Conservation (phyloP, 495 filamentous ascomycete genomes). For the Talaromyces wortmannii region DNA sequence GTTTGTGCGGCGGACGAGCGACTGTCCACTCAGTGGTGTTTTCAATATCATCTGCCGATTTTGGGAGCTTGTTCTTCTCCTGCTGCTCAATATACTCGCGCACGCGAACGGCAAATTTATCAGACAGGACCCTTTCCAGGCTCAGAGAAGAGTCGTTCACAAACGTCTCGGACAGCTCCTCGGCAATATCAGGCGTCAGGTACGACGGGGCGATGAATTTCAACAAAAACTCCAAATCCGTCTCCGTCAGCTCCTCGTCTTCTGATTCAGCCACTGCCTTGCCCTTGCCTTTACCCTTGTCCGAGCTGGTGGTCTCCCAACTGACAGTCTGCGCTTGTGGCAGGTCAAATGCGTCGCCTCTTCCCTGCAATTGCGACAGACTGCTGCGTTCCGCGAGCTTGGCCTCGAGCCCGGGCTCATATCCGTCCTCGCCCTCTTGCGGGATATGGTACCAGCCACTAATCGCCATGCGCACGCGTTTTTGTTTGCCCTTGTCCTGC, state of each 20-base stretch:
- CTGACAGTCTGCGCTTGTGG: slow-evolving; percentile 57
- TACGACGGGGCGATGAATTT: slow-evolving; percentile 86
- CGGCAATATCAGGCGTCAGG: slow-evolving; percentile 88
- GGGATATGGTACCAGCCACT: slow-evolving; percentile 99
- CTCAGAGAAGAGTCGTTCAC: slow-evolving; percentile 74
- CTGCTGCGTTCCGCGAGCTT: slow-evolving; percentile 81
- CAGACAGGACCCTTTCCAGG: slow-evolving; percentile 67
- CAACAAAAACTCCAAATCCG: slow-evolving; percentile 79
- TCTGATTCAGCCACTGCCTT: slow-evolving; percentile 35
- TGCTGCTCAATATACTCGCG: slow-evolving; percentile 59
- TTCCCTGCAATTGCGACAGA: slow-evolving; percentile 83
- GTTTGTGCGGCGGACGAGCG: slow-evolving; percentile 88
- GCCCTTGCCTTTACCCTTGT: slow-evolving; percentile 39
- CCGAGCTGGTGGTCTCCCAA: slow-evolving; percentile 19
- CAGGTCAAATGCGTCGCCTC: slow-evolving; percentile 78
- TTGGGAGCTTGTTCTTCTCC: slow-evolving; percentile 42
- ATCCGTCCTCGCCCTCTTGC: slow-evolving; percentile 92
- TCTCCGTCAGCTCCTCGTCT: slow-evolving; percentile 53
- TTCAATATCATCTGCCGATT: slow-evolving; percentile 50
- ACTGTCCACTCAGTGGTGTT: slow-evolving; percentile 59
- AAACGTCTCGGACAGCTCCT: slow-evolving; percentile 73
- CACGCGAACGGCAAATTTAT: slow-evolving; percentile 65
- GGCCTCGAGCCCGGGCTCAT: slow-evolving; percentile 80
- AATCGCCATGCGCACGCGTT: slow-evolving; percentile 89
- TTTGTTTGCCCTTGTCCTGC: slow-evolving; percentile 55